Base-by-base conservation (phyloP, 108 stramenopile genomes). In the Fistulifera pelliculosa region DNA sequence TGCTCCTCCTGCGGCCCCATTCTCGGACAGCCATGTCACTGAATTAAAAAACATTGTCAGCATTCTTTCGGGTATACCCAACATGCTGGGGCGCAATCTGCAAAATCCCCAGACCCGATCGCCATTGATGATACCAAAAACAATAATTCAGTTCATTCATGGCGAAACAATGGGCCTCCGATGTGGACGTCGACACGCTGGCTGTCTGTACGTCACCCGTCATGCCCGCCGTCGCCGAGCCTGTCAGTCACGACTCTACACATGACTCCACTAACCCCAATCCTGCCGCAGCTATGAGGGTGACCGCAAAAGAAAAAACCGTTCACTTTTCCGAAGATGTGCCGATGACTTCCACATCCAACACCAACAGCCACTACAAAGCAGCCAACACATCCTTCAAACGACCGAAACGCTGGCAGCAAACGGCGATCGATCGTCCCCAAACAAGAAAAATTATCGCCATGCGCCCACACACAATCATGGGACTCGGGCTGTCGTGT, bases 1-100 rank as follows among this genome's bases (percentile, higher is more conserved):
- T 54, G 61, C 77, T 12, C 50, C 23, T 27, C 22, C 16, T 42
- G 44, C 40, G 14, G 12, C 31, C 47, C 16, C 56, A 12, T 41
- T 56, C 3, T 54, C 62, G 2, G n/a, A 16, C 17, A 48, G 17
- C 17, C 47, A 48, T 16, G 17, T 18, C 47, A 48, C 12, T 10
- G 17, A 11, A 48, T 18, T 18, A 48, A 10, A 13, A 8, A 18
- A 48, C 47, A 16, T 18, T 16, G 17, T 18, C n/a, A 48, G 15
- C 12, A 17, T 18, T 16, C n/a, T 16, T 16, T 48, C 47, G n/a
- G n/a, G n/a, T n/a, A n/a, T n/a, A n/a, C 21, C 12, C 21, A 7
- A 17, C 47, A 16, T 8, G 17, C 12, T 17, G n/a, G 10, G 12
- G 17, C 8, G 8, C 47, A 48, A 11, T 16, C 17, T 16, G 17